phyloP scores from a whole-genome alignment of 2,329 filamentous ascomycete species.

The Trichoderma citrinoviride region DNA sequence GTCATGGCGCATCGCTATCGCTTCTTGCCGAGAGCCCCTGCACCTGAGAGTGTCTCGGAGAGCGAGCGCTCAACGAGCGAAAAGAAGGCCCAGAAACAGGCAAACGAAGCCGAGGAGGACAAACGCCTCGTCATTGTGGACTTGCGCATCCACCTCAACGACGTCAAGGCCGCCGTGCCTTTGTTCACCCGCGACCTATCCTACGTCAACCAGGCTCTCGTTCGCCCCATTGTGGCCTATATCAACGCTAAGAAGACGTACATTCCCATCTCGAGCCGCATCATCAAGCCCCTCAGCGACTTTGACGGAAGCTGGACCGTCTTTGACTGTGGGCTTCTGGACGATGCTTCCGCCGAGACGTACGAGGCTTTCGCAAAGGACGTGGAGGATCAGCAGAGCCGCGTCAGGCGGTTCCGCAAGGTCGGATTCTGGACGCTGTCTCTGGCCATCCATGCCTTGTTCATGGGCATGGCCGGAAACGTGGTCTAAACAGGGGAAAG shows the following conservation, averaged over 20 bases:
- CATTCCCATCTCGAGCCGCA: conserved; percentile 90
- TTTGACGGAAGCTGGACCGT: conserved; percentile 96
- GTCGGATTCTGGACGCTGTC: conserved; percentile 96
- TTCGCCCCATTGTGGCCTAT: conserved; percentile 94
- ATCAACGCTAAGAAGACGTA: conserved; percentile 95
- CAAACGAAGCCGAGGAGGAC: conserved; percentile 48
- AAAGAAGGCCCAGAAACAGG: conserved; percentile 20
- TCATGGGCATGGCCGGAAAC: conserved; percentile 91
- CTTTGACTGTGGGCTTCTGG: conserved; percentile 90
- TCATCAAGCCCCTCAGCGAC: conserved; percentile 83
- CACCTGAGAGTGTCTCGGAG: conserved; percentile 35
- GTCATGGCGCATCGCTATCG: conserved; percentile 74
- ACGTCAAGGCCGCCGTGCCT: conserved; percentile 88
- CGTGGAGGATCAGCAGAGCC: conserved; percentile 83
- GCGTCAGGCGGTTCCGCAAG: conserved; percentile 85
- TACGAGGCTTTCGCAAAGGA: conserved; percentile 93
- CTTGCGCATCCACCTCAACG: conserved; percentile 89
- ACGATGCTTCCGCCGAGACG: conserved; percentile 87
- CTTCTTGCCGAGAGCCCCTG: conserved; percentile 50
- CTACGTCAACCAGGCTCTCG: conserved; percentile 93
- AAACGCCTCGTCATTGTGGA: conserved; percentile 89
- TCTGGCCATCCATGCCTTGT: conserved; percentile 86
- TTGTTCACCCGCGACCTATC: conserved; percentile 89
- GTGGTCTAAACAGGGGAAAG: conserved; percentile 44
- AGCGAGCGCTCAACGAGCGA: conserved; percentile 25